phyloP scores from a whole-genome alignment of 306 rosid species.

The Glycine latifolia region DNA sequence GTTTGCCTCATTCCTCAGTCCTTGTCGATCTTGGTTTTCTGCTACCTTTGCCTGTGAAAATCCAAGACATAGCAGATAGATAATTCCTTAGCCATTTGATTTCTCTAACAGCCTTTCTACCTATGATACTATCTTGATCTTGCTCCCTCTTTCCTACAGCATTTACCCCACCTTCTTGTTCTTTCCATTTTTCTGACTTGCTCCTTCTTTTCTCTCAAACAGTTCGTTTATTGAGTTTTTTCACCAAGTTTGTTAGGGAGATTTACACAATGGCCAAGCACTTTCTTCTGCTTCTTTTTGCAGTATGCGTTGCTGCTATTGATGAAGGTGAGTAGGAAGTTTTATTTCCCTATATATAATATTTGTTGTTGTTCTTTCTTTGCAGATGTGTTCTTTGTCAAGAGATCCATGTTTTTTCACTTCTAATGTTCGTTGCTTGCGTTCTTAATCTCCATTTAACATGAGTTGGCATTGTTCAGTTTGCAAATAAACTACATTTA shows the following conservation, averaged over 20 bases:
- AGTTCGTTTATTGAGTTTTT: slow-evolving; percentile 43
- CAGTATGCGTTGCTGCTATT: slow-evolving; percentile 57
- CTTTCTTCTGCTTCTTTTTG: slow-evolving; percentile 62
- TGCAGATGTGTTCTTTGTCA: background rate
- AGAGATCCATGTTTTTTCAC: slow-evolving; percentile 33
- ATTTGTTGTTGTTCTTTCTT: slow-evolving; percentile 5
- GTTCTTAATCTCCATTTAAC: slow-evolving; percentile 27
- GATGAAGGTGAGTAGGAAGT: slow-evolving; percentile 64
- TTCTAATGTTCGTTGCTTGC: slow-evolving; percentile 25
- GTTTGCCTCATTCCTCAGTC: background rate
- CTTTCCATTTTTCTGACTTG: slow-evolving; percentile 39
- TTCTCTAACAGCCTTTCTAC: slow-evolving; percentile 57
- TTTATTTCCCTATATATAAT: background rate
- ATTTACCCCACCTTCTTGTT: slow-evolving; percentile 44
- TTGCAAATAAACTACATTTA: background rate
- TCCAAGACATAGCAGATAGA: background rate
- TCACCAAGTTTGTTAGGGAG: slow-evolving; percentile 42
- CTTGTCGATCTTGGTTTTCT: slow-evolving; percentile 6
- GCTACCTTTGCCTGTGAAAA: background rate
- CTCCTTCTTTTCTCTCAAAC: slow-evolving; percentile 40
- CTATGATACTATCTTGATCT: slow-evolving; percentile 56
- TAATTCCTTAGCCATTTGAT: slow-evolving; percentile 60
- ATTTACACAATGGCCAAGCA: slow-evolving; percentile 57
- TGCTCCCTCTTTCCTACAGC: slow-evolving; percentile 17
- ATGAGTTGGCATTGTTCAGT: slow-evolving; percentile 29